A percentile compares a stretch with the other conserved stretches of the same genome.
Evolutionary conservation across 2,329 filamentous ascomycete species (phyloP).

Genomic region (Alternaria hordeiaustralica): DNA sequence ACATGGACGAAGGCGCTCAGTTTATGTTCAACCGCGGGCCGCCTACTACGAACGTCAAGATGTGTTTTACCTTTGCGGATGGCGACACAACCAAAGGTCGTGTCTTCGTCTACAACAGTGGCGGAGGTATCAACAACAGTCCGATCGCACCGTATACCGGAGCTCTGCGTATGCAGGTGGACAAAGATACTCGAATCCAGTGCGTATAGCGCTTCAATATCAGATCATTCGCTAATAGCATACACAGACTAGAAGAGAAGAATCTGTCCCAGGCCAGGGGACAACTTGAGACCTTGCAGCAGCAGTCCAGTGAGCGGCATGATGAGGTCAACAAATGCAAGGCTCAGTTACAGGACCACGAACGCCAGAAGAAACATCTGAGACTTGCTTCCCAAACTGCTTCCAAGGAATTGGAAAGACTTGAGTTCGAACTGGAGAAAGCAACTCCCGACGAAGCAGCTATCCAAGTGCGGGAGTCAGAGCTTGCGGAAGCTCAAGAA

Average conservation of each 20-base stretch:
- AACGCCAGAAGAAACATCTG: conserved; percentile 56
- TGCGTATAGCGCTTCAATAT: conserved; percentile 27
- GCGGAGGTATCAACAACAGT: conserved; percentile 57
- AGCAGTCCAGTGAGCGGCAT: conserved; percentile 40
- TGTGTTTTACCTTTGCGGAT: conserved; percentile 74
- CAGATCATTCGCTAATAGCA: conserved; percentile 6
- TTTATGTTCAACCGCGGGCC: conserved; percentile 68
- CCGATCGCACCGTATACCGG: conserved; percentile 62
- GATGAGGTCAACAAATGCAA: conserved; percentile 57
- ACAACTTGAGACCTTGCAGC: conserved; percentile 35
- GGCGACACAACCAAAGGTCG: conserved; percentile 66
- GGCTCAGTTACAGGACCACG: conserved; percentile 58
- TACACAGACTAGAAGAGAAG: conserved; percentile 51
- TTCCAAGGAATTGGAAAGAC: conserved; percentile 67
- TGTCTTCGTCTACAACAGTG: conserved; percentile 48
- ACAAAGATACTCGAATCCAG: conserved; percentile 71
- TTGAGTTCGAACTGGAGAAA: conserved; percentile 69
- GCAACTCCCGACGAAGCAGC: conserved; percentile 66
- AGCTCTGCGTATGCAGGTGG: conserved; percentile 78
- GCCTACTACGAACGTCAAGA: conserved; percentile 69
- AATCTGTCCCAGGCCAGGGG: conserved; percentile 58
- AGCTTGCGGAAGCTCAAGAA: conserved; percentile 35
- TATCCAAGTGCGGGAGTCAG: conserved; percentile 43
- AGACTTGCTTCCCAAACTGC: conserved; percentile 64
- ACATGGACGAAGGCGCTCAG: conserved; percentile 69